These are phyloP conservation scores for Starmerella sirachaensis DNA, from an alignment of 805 yeast species.

Conservation along the genomic window DNA sequence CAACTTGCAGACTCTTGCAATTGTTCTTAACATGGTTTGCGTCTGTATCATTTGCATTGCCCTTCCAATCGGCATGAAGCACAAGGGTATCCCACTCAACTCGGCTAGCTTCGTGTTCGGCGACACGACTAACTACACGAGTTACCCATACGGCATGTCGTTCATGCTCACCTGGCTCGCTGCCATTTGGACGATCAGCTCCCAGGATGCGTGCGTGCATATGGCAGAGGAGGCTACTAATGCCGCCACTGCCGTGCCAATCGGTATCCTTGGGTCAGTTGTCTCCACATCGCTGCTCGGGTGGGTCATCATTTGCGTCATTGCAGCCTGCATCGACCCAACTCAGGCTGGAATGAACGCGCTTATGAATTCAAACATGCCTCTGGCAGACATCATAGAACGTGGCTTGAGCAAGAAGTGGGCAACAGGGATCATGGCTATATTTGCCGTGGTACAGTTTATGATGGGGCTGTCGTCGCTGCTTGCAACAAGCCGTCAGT, in stretches of 20 bases:
- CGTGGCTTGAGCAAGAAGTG: constrained; percentile 53
- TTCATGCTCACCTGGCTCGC: constrained; percentile 47
- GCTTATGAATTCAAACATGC: constrained; percentile 41
- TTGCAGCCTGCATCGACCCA: constrained; percentile 38
- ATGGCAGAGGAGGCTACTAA: constrained; percentile 60
- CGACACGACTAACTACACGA: constrained; percentile 37
- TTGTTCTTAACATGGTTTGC: constrained; percentile 41
- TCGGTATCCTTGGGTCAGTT: constrained; percentile 51
- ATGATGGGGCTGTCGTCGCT: constrained; percentile 54
- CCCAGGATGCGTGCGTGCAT: constrained; percentile 61
- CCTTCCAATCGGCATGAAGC: constrained; percentile 42
- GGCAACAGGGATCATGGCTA: constrained; percentile 52
- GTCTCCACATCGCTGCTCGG: constrained; percentile 49
- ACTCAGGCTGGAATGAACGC: constrained; percentile 34
- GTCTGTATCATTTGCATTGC: constrained; percentile 49
- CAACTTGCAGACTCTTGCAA: constrained; percentile 47
- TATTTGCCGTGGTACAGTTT: constrained; percentile 49
- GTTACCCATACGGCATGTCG: constrained; percentile 51
- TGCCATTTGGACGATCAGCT: constrained; percentile 64
- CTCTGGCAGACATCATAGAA: constrained; percentile 52
- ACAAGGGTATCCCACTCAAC: constrained; percentile 31
- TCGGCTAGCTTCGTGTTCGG: constrained; percentile 48
- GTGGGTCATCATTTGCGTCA: constrained; percentile 41
- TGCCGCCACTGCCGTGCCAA: constrained; percentile 51
- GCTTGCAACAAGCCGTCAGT: constrained; percentile 56